Base-by-base conservation (phyloP, 306 rosid genomes). In the Dalbergia cultrata region DNA sequence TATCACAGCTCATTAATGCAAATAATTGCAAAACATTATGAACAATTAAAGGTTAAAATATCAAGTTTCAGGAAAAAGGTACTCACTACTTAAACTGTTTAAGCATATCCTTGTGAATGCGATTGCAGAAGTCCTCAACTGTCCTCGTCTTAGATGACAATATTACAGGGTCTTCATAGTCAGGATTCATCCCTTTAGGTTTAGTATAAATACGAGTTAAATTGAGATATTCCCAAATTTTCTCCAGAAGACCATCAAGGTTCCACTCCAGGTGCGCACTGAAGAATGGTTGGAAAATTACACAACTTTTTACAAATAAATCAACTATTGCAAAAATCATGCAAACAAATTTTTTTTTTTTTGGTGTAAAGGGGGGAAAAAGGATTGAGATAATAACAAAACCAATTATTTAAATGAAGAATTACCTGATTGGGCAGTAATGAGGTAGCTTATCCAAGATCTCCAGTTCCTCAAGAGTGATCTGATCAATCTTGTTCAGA, bases 181-280 rank as follows among this genome's bases (percentile, higher is more conserved):
- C 99, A 45, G 98, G 99, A 89, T 95, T 95, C 97, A 95, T 89
- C 80, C 99, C 99, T 82, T 91, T 95, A 37, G 99, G 99, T 84
- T 95, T 95, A 11, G 99, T 95, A 86, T 90, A 93, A 77, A 95
- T 90, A 33, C 99, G 98, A 75, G 99, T 95, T 85, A 95, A 90
- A 81, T 37, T 61, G 54, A 95, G 96, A 85, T 95, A 95, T 72
- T 95, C 98, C 97, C 99, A 95, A 60, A 95, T 84, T 86, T 88
- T 95, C 13, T 95, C 99, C 88, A 95, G 88, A 84, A 95, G 87
- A 81, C 98, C 98, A 77, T 95, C 99, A 84, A 93, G 98, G 81
- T 95, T 95, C 99, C 99, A 95, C 84, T 95, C 99, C 85, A 95
- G 85, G 85, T 93, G 99, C 2, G 99, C 94, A 85, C 99, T 93